phyloP scores from a whole-genome alignment of 2,329 filamentous ascomycete species.

The Penicillium sclerotiorum region DNA sequence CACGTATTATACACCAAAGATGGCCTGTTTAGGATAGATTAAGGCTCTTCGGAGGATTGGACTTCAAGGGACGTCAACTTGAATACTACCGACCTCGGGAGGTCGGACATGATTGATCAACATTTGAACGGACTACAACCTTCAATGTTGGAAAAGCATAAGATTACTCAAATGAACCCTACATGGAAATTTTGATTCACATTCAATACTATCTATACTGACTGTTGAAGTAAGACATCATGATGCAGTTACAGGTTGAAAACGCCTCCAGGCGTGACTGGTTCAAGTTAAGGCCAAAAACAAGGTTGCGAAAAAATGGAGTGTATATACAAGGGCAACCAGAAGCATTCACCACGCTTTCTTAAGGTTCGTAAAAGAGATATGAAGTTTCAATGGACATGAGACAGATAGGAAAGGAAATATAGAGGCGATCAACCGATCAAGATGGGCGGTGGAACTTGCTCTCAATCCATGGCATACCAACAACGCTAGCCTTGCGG shows the following conservation, averaged over 20 bases:
- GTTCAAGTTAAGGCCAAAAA: conserved; percentile 4
- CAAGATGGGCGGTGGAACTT: conserved; percentile 65
- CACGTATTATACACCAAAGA: background rate
- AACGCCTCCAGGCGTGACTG: background rate
- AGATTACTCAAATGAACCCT: background rate
- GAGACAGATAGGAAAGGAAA: conserved; percentile 2
- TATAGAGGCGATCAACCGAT: background rate
- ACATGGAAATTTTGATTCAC: background rate
- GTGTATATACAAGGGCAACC: conserved; percentile 13
- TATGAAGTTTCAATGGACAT: background rate
- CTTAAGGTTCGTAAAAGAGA: background rate
- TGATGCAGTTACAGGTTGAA: background rate
- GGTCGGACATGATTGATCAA: no score
- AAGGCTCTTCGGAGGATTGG: no score
- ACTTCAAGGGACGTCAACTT: no score
- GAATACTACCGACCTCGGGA: no score
- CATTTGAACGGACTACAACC: no score
- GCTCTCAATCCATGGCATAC: conserved; percentile 84
- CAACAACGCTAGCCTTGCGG: conserved; percentile 73
- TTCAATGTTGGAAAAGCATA: no score
- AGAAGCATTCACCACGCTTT: conserved; percentile 1
- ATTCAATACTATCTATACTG: conserved; percentile 1
- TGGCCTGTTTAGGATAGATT: background rate
- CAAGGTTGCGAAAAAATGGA: conserved; percentile 8
- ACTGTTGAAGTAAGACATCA: conserved; percentile 16